These are phyloP conservation scores for Exophiala xenobiotica DNA, from an alignment of 2,329 filamentous ascomycete genomes.

Conservation along the genomic window DNA sequence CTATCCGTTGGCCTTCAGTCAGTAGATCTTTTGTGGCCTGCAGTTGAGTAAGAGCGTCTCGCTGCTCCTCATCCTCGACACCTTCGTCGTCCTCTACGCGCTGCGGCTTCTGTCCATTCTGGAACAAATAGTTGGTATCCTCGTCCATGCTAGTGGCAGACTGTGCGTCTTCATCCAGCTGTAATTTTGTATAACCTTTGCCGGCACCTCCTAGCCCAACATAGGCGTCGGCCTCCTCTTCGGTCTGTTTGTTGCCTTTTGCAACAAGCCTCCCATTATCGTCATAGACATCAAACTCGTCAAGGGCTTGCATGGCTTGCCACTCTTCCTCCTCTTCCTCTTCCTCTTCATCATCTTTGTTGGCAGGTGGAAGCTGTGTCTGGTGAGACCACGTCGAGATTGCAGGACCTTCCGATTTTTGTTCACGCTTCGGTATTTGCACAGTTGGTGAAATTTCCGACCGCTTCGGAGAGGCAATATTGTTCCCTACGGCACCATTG, in stretches of 20 bases:
- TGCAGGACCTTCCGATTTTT: slow-evolving; percentile 38
- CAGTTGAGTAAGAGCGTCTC: slow-evolving; percentile 85
- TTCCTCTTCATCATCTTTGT: slow-evolving; percentile 36
- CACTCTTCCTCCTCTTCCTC: slow-evolving; percentile 65
- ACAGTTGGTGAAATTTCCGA: slow-evolving; percentile 20
- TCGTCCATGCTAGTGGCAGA: slow-evolving; percentile 96
- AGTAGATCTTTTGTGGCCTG: slow-evolving; percentile 93
- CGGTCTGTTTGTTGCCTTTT: slow-evolving; percentile 68
- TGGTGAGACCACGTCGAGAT: slow-evolving; percentile 92
- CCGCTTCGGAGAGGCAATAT: slow-evolving; percentile 2
- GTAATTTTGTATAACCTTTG: slow-evolving; percentile 93
- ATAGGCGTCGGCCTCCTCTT: slow-evolving; percentile 61
- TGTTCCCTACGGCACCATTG: background rate
- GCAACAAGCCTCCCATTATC: slow-evolving; percentile 88
- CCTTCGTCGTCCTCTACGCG: slow-evolving; percentile 58
- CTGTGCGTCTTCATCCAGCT: slow-evolving; percentile 89
- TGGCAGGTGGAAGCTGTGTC: slow-evolving; percentile 57
- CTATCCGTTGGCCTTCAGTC: slow-evolving; percentile 92
- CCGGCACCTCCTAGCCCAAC: slow-evolving; percentile 75
- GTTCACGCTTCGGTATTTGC: slow-evolving; percentile 39
- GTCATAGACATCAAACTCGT: slow-evolving; percentile 91
- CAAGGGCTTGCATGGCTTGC: slow-evolving; percentile 93
- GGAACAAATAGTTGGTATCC: slow-evolving; percentile 94
- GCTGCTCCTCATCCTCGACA: slow-evolving; percentile 76
- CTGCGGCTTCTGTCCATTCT: slow-evolving; percentile 58